Percentiles rank a stretch among this genome's conserved stretches.
phyloP scores from a whole-genome alignment of 305 asterid species.

The Fraxinus baroniana region DNA sequence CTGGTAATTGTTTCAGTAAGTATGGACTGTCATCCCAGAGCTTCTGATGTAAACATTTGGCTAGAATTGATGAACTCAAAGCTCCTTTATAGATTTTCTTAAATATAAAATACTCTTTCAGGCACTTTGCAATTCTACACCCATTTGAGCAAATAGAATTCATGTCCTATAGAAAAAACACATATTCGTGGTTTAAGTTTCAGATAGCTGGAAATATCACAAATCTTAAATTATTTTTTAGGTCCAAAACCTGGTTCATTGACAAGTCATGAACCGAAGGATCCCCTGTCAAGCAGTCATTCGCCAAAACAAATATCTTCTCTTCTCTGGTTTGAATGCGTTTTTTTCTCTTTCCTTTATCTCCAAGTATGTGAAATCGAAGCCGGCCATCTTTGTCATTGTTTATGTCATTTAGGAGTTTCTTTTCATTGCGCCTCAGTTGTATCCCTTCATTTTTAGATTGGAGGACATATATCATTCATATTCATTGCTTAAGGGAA shows the following conservation, averaged over 20 bases:
- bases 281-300: conserved; percentile 96
- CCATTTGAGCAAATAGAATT: conserved; percentile 88
- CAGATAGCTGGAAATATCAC: conserved; percentile 18
- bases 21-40: conserved; percentile 82
- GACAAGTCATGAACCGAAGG: conserved; percentile 88
- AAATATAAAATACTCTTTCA: conserved; percentile 86
- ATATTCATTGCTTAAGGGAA: conserved; percentile 20
- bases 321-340: conserved; percentile 95
- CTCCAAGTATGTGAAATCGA: conserved; percentile 83
- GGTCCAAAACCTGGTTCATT: conserved; percentile 76
- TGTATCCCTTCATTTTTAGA: conserved; percentile 86
- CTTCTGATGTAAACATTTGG: conserved; percentile 69
- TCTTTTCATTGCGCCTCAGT: conserved; percentile 92
- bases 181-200: conserved; percentile 1
- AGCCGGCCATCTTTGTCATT: conserved; percentile 84
- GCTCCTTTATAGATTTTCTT: conserved; percentile 82
- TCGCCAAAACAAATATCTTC: conserved; percentile 85
- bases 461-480: conserved; percentile 26
- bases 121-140: conserved; percentile 90
- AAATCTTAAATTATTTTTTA: conserved; percentile 24
- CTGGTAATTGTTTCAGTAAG: conserved; percentile 94
- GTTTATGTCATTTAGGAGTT: conserved; percentile 83
- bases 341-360: conserved; percentile 79
- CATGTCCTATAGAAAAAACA: conserved; percentile 58
- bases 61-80: conserved; percentile 57